Base-by-base conservation (phyloP, 257 asterid genomes). In the Lycium ferocissimum region DNA sequence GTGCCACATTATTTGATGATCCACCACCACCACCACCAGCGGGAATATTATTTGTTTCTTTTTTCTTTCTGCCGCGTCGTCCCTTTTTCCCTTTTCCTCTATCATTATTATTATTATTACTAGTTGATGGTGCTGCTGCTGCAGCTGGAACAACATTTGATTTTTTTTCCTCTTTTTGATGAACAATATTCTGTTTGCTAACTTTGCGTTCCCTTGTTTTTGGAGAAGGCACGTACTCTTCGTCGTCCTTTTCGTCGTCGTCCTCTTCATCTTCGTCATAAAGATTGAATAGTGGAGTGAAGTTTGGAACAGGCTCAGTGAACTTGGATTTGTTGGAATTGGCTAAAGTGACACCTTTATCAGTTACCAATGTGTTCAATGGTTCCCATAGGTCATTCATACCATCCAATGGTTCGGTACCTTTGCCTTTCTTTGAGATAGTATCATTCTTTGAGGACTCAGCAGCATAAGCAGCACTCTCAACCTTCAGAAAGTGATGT, bases 351-450 rank as follows among this genome's bases (percentile, higher is more conserved):
- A 9, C 62, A 15, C 9, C 58, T 70, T 7, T 58, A 26, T 26
- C 33, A 57, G 65, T 69, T 59, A 45, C 69, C 62, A 67, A 65
- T 11, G 40, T 20, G 76, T 81, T 71, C 38, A 81, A 10, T 22
- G 84, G 84, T 72, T 72, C 83, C 56, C 15, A 61, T 12, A 72
- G 17, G 59, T 62, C 73, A 72, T 38, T 38, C 84, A 80, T 80
- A 3, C 45, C 80, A 13, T 57, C 70, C 33, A 45, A 18, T 2
- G 73, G 79, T 58, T 69, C 20, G 3, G 14, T 6, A 22, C 67
- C 73, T 70, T 58, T 15, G 15, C 5, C 13, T 12, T 56, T 80
- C 5, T 35, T 9, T 56, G 47, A 8, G 81, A 78, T 2, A 10
- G 9, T 6, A 20, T 79, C 15, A 47, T 84, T 57, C 20, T 59